Evolutionary conservation across 495 filamentous ascomycete genomes (phyloP), one percentile per base, ranked within the genome.

Genomic region (Penicillium mononematosum): DNA sequence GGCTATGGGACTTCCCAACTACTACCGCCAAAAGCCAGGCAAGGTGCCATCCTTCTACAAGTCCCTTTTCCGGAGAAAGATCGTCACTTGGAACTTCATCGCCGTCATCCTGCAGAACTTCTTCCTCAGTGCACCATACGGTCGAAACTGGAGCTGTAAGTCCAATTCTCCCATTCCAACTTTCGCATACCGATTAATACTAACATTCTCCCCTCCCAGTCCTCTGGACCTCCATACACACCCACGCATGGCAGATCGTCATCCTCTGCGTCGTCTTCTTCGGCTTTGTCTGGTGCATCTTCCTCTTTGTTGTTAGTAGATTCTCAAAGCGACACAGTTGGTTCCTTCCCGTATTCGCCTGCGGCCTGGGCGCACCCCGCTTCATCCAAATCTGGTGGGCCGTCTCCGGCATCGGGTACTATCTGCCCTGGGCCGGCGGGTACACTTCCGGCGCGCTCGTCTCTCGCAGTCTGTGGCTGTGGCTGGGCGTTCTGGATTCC

Each of bases 11-110:
- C 64, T 79, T 32, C 77, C 77, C 17, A 75, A 76, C 47, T 79
- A 78, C 57, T 79, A 79, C 59, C 76, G 82, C 50, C 85, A 87
- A 59, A 73, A 78, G 9, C 87, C 88, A 1, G 88, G 86, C 58
- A 81, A 81, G 41, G 81, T 90, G 0, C 88, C 88, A 0, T 78
- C 76, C 1, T 79, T 79, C 72, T 79, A 79, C 58, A 64, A 70
- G 58, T 77, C 76, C 3, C 63, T 79, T 10, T 72, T 73, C 58
- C 64, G 75, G 0, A 63, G 75, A 50, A 78, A 78, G 64, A 78
- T 78, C 20, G 68, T 79, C 17, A 63, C 75, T 0, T 79, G 77
- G 77, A 77, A 77, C 59, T 79, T 78, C 45, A 65, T 75, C 29
- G 71, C 75, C 3, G 77, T 79, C 32, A 72, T 79, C 38, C 45